phyloP scores from a whole-genome alignment of 345 rosid species.

The Eucalyptus regnans region DNA sequence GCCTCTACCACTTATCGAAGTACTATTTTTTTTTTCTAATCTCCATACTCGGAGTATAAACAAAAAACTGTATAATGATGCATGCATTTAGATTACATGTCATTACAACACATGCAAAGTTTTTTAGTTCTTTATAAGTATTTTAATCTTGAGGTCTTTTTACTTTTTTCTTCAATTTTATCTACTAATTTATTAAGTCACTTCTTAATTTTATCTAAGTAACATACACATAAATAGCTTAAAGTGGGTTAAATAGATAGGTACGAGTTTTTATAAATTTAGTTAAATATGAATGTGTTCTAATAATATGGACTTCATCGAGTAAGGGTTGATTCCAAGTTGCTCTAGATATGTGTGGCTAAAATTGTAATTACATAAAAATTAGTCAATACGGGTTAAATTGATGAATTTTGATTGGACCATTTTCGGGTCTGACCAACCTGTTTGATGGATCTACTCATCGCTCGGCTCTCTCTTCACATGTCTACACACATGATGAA shows the following conservation, averaged over 20 bases:
- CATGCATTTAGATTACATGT: too few species aligned
- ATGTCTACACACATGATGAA: neutral
- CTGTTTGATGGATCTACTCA: fast-evolving
- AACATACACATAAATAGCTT: neutral
- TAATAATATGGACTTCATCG: fast-evolving
- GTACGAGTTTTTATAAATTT: fast-evolving
- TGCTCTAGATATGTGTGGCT: fast-evolving
- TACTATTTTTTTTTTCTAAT: neutral
- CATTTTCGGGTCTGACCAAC: fast-evolving
- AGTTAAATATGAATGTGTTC: neutral
- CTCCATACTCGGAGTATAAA: neutral
- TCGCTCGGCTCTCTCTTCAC: fast-evolving
- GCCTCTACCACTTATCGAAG: neutral
- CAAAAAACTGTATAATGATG: neutral
- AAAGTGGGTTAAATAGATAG: neutral
- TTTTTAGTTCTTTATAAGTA: neutral
- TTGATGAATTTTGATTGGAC: neutral
- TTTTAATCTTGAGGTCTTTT: neutral
- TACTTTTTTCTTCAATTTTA: neutral
- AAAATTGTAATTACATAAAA: neutral
- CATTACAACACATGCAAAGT: neutral
- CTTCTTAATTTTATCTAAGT: neutral
- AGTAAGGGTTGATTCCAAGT: neutral
- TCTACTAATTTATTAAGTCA: neutral
- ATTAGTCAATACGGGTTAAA: neutral